Evolutionary conservation across 164 flowering plant genomes (phyloP).

Genomic region (Liriodendron chinense): DNA sequence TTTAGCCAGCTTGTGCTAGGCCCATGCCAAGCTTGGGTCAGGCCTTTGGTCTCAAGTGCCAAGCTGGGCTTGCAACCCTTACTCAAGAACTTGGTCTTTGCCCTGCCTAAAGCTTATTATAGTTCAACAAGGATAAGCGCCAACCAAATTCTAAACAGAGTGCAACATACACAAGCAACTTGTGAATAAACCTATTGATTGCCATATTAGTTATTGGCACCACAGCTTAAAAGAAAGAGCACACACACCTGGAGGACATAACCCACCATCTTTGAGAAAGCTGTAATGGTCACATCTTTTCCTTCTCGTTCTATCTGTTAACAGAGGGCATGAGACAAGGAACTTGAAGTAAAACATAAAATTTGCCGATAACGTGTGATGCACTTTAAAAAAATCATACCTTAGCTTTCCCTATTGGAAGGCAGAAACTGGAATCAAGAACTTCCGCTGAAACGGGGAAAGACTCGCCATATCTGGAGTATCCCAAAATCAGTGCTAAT

Average conservation of each 20-base stretch:
- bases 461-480: slow-evolving; percentile 80
- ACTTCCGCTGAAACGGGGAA: slow-evolving; percentile 86
- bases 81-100: neutral
- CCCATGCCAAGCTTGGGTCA: too few relatives aligned
- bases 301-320: slow-evolving; percentile 83
- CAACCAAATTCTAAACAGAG: neutral
- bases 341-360: neutral
- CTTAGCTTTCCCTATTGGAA: slow-evolving; percentile 94
- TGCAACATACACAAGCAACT: neutral
- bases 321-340: slow-evolving; percentile 1
- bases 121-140: neutral
- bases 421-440: slow-evolving; percentile 82
- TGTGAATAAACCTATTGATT: neutral
- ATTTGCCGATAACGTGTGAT: neutral
- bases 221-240: neutral
- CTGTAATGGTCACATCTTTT: slow-evolving; percentile 78
- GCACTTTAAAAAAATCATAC: slow-evolving; percentile 24
- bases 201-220: neutral
- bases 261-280: slow-evolving; percentile 94
- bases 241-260: slow-evolving; percentile 74
- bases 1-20: too few relatives aligned
- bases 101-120: neutral
- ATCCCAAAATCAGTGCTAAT: slow-evolving; percentile 1
- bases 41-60: too few relatives aligned
- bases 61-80: too few relatives aligned